phyloP scores from a whole-genome alignment of 306 rosid genomes.

The Trifolium dubium region DNA sequence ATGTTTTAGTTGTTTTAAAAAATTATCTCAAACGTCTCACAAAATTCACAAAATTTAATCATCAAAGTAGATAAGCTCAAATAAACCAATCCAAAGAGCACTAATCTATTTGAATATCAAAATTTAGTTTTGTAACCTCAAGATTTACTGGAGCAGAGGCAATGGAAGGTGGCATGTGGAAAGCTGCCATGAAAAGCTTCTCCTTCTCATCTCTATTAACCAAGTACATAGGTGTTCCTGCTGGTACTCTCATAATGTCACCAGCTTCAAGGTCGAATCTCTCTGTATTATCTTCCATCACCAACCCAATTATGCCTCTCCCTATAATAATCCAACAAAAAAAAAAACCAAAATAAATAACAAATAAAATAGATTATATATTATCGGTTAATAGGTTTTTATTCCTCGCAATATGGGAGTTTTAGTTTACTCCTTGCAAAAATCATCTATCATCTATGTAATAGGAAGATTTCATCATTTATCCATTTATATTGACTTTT shows the following conservation, averaged over 20 bases:
- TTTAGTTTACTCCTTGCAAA: too few species aligned
- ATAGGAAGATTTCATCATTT: too few species aligned
- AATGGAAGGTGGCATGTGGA: constrained; percentile 43
- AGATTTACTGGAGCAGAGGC: constrained; percentile 50
- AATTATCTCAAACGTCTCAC: too few species aligned
- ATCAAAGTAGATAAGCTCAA: too few species aligned
- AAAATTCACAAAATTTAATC: too few species aligned
- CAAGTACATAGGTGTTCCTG: constrained; percentile 60
- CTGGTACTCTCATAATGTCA: constrained; percentile 56
- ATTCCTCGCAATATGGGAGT: neutral
- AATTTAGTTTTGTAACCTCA: constrained; percentile 45
- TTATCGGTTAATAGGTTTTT: neutral
- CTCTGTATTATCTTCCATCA: constrained; percentile 52
- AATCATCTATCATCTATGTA: too few species aligned
- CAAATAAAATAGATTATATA: neutral
- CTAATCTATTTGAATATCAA: too few species aligned
- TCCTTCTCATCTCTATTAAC: constrained; percentile 66
- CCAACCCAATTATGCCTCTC: constrained; percentile 53
- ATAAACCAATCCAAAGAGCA: too few species aligned
- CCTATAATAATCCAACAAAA: constrained; percentile 48
- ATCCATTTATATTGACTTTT: too few species aligned
- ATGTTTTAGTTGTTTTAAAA: too few species aligned
- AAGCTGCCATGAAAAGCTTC: constrained; percentile 51
- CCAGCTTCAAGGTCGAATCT: constrained; percentile 61
- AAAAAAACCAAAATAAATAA: neutral